A percentile compares a stretch with the other conserved stretches of the same genome.
Conservation (phyloP, 1,139 yeast species). For the Debaryomyces psychrophilus region DNA sequence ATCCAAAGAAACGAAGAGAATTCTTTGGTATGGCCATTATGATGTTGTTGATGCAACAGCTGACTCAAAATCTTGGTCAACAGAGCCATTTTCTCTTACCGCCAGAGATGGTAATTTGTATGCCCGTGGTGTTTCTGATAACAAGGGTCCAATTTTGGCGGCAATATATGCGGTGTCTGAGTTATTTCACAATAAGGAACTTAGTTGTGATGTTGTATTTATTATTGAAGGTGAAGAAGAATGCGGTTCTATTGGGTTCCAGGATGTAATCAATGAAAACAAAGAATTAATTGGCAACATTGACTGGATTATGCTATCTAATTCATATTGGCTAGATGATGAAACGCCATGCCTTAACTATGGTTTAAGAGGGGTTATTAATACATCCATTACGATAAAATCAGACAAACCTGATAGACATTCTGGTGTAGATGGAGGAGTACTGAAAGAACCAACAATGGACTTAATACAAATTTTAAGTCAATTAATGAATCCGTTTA, state of each 20-base stretch:
- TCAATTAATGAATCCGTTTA: conserved; percentile 56
- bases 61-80: conserved; percentile 64
- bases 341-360: conserved; percentile 87
- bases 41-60: conserved; percentile 75
- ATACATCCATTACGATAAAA: conserved; percentile 69
- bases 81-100: conserved; percentile 76
- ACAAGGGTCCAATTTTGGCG: conserved; percentile 92
- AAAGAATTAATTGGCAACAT: conserved; percentile 61
- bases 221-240: conserved; percentile 96
- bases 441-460: conserved; percentile 83
- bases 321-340: conserved; percentile 94
- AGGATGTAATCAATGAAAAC: conserved; percentile 58
- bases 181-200: conserved; percentile 51
- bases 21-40: conserved; percentile 93
- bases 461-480: conserved; percentile 77
- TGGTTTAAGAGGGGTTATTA: conserved; percentile 89
- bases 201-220: conserved; percentile 77
- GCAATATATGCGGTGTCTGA: conserved; percentile 88
- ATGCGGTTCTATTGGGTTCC: conserved; percentile 86
- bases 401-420: conserved; percentile 87
- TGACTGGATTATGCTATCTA: conserved; percentile 88
- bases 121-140: conserved; percentile 93
- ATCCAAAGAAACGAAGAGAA: conserved; percentile 28
- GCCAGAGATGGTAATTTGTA: conserved; percentile 84
- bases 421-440: conserved; percentile 97